Evolutionary conservation across 169 alveolate genomes (phyloP), one percentile per base, ranked within the genome.

Genomic region (Plasmodium yoelii): DNA sequence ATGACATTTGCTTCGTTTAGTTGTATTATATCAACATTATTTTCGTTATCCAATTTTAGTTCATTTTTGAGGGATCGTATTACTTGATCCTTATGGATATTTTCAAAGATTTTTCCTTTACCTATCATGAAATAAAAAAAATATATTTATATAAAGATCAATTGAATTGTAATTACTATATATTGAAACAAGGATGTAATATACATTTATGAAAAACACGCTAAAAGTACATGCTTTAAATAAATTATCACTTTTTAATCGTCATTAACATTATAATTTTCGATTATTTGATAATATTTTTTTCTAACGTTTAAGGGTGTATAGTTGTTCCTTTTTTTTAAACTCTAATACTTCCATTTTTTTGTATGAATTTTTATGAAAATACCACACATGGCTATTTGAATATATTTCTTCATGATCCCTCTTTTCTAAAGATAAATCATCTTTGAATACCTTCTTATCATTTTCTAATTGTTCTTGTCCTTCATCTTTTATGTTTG

Each of bases 301-400:
- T 77, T 65, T 51, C 90, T 80, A 53, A 80, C 90, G 47, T 71
- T 68, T 65, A 51, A 80, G 71, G 39, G 68, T 65, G 51, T 80
- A 80, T 9, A 51, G 2, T 19, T 80, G 65, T 19, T 59, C 84
- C 65, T 19, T 18, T 12, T 65, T 47, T 28, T 47, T 80, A 44
- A 67, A 80, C 42, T 57, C 44, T 49, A 59, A 55, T 3, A 65
- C 18, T 59, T 80, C 82, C 90, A 80, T 80, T 70, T 80, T 80
- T 70, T 80, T 80, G 64, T 80, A 80, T 61, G 26, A 42, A 71
- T 80, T 56, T 10, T 80, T 80, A 34, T 65, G 42, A 47, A 80
- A 80, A 46, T 70, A 80, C 90, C 90, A 80, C 19, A 80, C 90
- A 67, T 80, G 60, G 10, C 57, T 65, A 47, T 65, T 26, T 6